Percentiles rank a stretch among this genome's conserved stretches.
phyloP scores from a whole-genome alignment of 768 basidiomycete species.

The Rhodotorula toruloides region DNA sequence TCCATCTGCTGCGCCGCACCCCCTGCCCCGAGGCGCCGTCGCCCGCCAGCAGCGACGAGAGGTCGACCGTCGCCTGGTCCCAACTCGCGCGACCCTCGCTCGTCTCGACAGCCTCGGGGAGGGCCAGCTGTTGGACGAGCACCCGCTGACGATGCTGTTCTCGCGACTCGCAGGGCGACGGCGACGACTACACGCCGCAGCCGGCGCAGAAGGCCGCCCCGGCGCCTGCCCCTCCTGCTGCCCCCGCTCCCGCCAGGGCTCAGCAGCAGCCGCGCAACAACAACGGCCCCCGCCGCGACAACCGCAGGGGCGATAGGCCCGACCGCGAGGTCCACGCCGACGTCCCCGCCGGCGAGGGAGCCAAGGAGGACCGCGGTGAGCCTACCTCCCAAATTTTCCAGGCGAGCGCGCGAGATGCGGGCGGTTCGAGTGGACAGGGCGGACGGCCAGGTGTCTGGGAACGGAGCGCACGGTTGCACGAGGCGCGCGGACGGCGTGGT shows the following conservation, averaged over 20 bases:
- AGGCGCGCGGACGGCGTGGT: no score
- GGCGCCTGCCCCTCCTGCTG: not conserved
- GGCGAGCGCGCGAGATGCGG: not conserved
- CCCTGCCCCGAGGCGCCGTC: not conserved
- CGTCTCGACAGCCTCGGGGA: not conserved
- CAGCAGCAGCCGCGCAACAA: slow-evolving; percentile 6
- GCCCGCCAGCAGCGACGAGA: not conserved
- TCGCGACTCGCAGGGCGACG: slow-evolving; percentile 13
- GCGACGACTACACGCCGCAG: slow-evolving; percentile 17
- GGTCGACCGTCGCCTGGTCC: not conserved
- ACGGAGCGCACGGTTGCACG: not conserved
- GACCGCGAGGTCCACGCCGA: slow-evolving; percentile 34
- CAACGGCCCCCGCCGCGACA: slow-evolving; percentile 11
- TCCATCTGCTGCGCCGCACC: not conserved
- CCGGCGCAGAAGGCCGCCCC: slow-evolving; percentile 31
- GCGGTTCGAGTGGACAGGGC: not conserved
- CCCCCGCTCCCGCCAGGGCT: slow-evolving; percentile 10
- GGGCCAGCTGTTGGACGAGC: not conserved
- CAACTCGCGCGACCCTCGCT: not conserved
- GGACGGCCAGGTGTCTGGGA: not conserved
- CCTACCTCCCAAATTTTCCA: not conserved
- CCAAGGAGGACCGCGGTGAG: slow-evolving; percentile 40
- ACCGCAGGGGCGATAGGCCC: slow-evolving; percentile 8
- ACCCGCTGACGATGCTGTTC: not conserved
- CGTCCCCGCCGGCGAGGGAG: slow-evolving; percentile 30